These are phyloP conservation scores for Boletales sp. DNA, from an alignment of 768 basidiomycete species.

Conservation along the genomic window DNA sequence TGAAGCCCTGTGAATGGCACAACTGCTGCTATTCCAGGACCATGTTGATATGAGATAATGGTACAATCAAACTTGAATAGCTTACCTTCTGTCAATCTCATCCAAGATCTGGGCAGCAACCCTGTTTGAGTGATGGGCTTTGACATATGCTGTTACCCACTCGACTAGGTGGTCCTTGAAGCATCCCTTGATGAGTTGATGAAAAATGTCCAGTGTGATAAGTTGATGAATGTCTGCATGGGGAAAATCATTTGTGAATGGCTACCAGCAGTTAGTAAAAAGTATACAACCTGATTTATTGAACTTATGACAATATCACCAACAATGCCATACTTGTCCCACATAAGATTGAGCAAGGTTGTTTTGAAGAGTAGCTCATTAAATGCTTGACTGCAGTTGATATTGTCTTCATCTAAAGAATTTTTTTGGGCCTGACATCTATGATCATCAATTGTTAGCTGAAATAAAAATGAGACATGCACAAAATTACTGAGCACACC, in stretches of 20 bases:
- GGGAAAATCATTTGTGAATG: constrained; percentile 31
- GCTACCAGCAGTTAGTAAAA: constrained; percentile 10
- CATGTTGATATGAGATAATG: not conserved
- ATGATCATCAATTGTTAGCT: not conserved
- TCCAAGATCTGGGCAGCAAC: constrained; percentile 17
- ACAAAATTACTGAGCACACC: not conserved
- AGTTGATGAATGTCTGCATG: constrained; percentile 31
- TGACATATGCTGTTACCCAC: constrained; percentile 28
- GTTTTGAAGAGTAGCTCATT: not conserved
- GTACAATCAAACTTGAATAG: not conserved
- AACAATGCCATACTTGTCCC: constrained; percentile 14
- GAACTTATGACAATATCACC: constrained; percentile 5
- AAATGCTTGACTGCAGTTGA: not conserved
- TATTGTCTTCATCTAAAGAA: not conserved
- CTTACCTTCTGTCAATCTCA: constrained; percentile 30
- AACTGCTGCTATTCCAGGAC: constrained; percentile 25
- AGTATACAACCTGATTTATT: not conserved
- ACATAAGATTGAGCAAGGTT: constrained; percentile 7
- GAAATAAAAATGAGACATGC: not conserved
- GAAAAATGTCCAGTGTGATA: constrained; percentile 26
- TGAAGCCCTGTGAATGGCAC: constrained; percentile 27
- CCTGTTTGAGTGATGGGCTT: not conserved
- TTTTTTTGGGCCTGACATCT: not conserved
- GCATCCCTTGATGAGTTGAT: constrained; percentile 31
- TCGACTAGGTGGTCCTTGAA: constrained; percentile 35